These are phyloP conservation scores for Carex kokanica DNA, from an alignment of 176 grass and related monocot genomes.

Conservation along the genomic window DNA sequence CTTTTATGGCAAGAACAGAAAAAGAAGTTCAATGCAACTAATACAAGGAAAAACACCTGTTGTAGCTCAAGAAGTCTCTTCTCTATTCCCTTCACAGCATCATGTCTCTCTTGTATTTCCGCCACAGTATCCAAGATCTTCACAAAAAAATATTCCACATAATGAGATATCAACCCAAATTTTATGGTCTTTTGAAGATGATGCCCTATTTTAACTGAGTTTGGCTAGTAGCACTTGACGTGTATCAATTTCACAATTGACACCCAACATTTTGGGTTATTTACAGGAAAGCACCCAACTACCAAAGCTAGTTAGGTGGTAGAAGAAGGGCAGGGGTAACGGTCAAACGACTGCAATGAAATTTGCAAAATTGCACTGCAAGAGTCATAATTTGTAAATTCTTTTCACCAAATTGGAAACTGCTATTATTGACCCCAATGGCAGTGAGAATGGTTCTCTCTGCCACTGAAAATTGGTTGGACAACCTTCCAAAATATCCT, in stretches of 20 bases:
- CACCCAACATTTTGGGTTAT: neutral
- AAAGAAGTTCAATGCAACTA: neutral
- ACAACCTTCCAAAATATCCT: neutral
- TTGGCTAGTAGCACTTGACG: neutral
- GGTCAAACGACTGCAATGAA: neutral
- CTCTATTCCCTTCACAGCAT: conserved; percentile 73
- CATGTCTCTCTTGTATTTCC: conserved; percentile 90
- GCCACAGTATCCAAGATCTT: conserved; percentile 78
- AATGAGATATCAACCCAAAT: neutral
- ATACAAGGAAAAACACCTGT: conserved; percentile 43
- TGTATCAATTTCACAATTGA: neutral
- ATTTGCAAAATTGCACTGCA: neutral
- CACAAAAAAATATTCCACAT: conserved; percentile 18
- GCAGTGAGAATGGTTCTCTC: neutral
- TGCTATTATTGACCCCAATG: neutral
- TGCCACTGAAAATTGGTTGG: neutral
- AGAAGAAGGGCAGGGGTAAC: neutral
- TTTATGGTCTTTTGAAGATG: neutral
- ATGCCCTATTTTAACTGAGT: neutral
- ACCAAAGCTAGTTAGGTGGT: no score
- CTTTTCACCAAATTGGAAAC: neutral
- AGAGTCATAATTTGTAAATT: neutral
- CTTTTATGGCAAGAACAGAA: neutral
- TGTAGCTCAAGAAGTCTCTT: conserved; percentile 70
- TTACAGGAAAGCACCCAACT: neutral